Percentiles rank a stretch among this genome's conserved stretches.
phyloP scores from a whole-genome alignment of 2,329 filamentous ascomycete species.

The Botrytis porri region DNA sequence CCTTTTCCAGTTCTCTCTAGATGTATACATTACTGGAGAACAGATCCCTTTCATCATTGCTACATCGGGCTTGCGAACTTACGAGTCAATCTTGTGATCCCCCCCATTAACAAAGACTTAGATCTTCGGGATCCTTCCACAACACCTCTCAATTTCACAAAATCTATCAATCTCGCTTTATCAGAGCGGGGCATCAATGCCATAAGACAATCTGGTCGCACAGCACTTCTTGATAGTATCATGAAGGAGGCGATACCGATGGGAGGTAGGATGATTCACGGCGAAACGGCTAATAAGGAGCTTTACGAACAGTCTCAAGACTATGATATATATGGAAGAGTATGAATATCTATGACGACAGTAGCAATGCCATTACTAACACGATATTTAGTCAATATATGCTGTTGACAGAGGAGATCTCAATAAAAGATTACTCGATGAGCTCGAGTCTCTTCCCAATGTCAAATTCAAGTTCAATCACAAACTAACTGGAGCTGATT shows the following conservation, averaged over 20 bases:
- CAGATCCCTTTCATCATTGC: neutral
- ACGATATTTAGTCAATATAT: constrained; percentile 64
- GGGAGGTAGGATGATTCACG: constrained; percentile 95
- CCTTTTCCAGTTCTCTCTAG: neutral
- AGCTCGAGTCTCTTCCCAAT: constrained; percentile 79
- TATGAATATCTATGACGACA: constrained; percentile 41
- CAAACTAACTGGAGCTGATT: constrained; percentile 88
- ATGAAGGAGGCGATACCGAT: constrained; percentile 82
- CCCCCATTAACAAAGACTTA: constrained; percentile 40
- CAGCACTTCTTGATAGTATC: constrained; percentile 69
- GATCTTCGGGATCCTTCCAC: constrained; percentile 84
- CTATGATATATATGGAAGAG: constrained; percentile 85
- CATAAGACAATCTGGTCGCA: constrained; percentile 66
- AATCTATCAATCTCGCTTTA: constrained; percentile 95
- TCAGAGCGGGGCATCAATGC: constrained; percentile 93
- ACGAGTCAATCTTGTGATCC: too few species aligned
- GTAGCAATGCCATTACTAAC: constrained; percentile 3
- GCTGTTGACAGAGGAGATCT: constrained; percentile 82
- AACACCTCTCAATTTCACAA: constrained; percentile 88
- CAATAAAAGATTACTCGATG: constrained; percentile 80
- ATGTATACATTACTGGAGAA: neutral
- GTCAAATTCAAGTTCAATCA: constrained; percentile 91
- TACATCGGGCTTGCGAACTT: neutral
- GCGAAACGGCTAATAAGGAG: constrained; percentile 58
- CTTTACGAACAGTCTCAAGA: constrained; percentile 77